Conservation (phyloP, 1,139 yeast species). For the Wickerhamiella infanticola region DNA sequence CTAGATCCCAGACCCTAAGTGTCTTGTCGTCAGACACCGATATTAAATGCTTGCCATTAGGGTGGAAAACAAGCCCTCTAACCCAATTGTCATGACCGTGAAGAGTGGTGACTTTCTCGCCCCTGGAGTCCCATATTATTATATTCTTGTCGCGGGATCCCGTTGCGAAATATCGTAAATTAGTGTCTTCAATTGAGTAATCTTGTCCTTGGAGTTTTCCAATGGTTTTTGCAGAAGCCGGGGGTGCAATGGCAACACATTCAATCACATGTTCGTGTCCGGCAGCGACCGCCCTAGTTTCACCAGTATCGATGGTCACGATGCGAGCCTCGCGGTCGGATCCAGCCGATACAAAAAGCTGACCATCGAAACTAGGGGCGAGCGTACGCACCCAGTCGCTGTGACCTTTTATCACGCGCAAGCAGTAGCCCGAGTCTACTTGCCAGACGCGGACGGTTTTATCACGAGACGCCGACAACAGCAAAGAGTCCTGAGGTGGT, state of each 20-base stretch:
- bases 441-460: conserved; percentile 67
- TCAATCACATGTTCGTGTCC: conserved; percentile 85
- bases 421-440: conserved; percentile 48
- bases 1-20: conserved; percentile 68
- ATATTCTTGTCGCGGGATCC: conserved; percentile 71
- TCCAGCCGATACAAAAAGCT: conserved; percentile 58
- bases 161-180: conserved; percentile 37
- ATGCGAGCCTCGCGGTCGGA: conserved; percentile 67
- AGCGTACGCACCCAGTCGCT: conserved; percentile 78
- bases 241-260: conserved; percentile 52
- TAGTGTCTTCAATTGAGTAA: conserved; percentile 12
- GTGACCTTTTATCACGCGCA: conserved; percentile 54
- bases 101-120: conserved; percentile 39
- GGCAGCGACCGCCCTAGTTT: conserved; percentile 48
- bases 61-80: conserved; percentile 52
- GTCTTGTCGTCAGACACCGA: conserved; percentile 64
- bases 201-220: conserved; percentile 31
- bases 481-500: conserved; percentile 22
- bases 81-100: conserved; percentile 86
- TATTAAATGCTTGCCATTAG: conserved; percentile 54
- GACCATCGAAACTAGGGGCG: conserved; percentile 35
- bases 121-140: conserved; percentile 66
- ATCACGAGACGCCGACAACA: conserved; percentile 71
- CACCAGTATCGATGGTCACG: conserved; percentile 43
- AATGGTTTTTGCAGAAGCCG: conserved; percentile 31